A percentile compares a stretch with the other conserved stretches of the same genome.
These are phyloP conservation scores for Eucalyptus shirleyi DNA, from an alignment of 345 rosid species.

Conservation along the genomic window DNA sequence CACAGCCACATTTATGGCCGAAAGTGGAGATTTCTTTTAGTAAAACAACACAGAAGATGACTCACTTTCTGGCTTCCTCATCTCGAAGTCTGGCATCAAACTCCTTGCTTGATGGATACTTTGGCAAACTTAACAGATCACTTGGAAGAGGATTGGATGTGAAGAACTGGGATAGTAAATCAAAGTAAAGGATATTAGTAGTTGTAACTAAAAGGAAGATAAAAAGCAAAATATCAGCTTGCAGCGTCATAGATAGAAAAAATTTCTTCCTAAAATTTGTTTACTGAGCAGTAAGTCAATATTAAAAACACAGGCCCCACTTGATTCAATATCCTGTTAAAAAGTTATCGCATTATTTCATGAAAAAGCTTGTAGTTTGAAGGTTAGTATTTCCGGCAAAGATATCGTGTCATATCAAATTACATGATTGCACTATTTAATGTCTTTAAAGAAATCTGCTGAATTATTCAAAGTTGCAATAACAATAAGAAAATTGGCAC, in stretches of 20 bases:
- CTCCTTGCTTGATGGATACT: slow-evolving; percentile 44
- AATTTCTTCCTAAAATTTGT: not conserved
- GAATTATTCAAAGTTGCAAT: not conserved
- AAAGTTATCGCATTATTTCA: not conserved
- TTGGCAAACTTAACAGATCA: slow-evolving; percentile 40
- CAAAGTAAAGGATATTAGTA: not conserved
- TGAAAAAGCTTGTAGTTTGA: not conserved
- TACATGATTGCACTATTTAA: not conserved
- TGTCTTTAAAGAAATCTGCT: not conserved
- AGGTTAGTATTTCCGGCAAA: not conserved
- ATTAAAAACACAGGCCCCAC: not conserved
- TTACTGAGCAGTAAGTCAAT: not conserved
- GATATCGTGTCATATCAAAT: not conserved
- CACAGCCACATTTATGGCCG: not conserved
- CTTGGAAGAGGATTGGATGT: slow-evolving; percentile 33
- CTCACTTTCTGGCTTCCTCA: slow-evolving; percentile 32
- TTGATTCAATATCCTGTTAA: not conserved
- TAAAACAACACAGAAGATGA: not conserved
- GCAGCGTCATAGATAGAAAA: not conserved
- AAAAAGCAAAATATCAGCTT: not conserved
- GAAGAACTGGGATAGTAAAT: slow-evolving; percentile 21
- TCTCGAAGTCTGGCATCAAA: slow-evolving; percentile 28
- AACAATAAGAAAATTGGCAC: not conserved
- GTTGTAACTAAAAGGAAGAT: not conserved
- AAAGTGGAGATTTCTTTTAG: not conserved